A percentile compares a stretch with the other conserved stretches of the same genome.
Evolutionary conservation across 257 asterid genomes (phyloP).

Genomic region (Solanum commersonii): DNA sequence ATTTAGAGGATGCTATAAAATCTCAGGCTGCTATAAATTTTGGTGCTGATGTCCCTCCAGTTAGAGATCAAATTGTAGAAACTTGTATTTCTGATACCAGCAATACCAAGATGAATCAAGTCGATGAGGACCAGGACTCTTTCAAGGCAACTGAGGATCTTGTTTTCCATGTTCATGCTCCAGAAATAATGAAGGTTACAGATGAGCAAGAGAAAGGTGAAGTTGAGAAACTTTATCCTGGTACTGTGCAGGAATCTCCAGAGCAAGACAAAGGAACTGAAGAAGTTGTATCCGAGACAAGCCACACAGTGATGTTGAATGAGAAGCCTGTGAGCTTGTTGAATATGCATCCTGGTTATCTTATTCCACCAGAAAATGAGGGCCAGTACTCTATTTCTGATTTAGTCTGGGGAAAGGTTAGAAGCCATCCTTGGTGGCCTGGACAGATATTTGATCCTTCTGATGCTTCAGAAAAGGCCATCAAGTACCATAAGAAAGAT

Average conservation of each 20-base stretch:
- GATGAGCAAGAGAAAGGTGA: slow-evolving; percentile 28
- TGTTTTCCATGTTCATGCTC: slow-evolving; percentile 15
- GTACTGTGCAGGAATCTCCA: slow-evolving; percentile 13
- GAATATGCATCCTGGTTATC: slow-evolving; percentile 44
- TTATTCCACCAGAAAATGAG: slow-evolving; percentile 40
- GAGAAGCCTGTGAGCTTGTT: slow-evolving; percentile 24
- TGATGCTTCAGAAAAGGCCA: slow-evolving; percentile 84
- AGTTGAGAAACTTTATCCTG: slow-evolving; percentile 14
- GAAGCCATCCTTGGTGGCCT: slow-evolving; percentile 99
- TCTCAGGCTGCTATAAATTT: background rate
- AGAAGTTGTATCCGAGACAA: slow-evolving; percentile 29
- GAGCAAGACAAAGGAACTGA: slow-evolving; percentile 15
- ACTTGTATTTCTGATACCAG: slow-evolving; percentile 1
- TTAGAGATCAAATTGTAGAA: slow-evolving; percentile 7
- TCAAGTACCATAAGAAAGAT: slow-evolving; percentile 63
- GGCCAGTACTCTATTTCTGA: slow-evolving; percentile 49
- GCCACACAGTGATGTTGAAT: slow-evolving; percentile 10
- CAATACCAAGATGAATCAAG: background rate
- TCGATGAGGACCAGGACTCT: slow-evolving; percentile 18
- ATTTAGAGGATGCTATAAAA: background rate
- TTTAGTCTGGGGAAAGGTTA: slow-evolving; percentile 96
- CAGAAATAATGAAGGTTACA: slow-evolving; percentile 21
- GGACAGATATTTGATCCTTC: slow-evolving; percentile 87
- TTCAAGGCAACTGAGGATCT: slow-evolving; percentile 12
- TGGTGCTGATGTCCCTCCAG: background rate